Percentiles rank a stretch among this genome's conserved stretches.
phyloP scores from a whole-genome alignment of 148 eudicot genomes.

The Rhododendron ferrugineum region DNA sequence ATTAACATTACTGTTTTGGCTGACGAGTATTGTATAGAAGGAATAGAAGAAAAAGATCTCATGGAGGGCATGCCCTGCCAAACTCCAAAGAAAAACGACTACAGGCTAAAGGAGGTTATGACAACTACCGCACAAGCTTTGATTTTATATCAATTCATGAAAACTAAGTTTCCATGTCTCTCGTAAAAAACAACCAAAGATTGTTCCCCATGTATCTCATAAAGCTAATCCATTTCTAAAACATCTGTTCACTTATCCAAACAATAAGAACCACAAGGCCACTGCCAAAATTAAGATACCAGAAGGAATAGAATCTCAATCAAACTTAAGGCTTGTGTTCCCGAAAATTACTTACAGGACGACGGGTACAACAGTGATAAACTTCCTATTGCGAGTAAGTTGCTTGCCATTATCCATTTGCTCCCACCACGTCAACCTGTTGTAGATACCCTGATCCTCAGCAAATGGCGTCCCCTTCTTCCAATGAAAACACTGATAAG shows the following conservation, averaged over 20 bases:
- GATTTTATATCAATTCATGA: background rate
- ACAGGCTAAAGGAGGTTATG: background rate
- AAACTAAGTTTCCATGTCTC: background rate
- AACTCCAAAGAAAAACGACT: background rate
- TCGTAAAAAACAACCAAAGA: background rate
- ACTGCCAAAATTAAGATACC: background rate
- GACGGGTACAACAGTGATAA: slow-evolving; percentile 64
- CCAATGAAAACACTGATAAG: slow-evolving; percentile 75
- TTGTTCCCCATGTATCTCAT: background rate
- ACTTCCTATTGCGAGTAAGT: slow-evolving; percentile 72
- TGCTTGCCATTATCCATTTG: slow-evolving; percentile 71
- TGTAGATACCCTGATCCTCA: slow-evolving; percentile 81
- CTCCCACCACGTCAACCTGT: slow-evolving; percentile 87
- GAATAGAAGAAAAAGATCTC: background rate
- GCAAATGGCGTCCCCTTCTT: slow-evolving; percentile 86
- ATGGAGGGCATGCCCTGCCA: background rate
- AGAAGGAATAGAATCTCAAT: background rate
- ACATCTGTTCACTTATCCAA: background rate
- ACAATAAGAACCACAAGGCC: background rate
- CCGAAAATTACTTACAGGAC: slow-evolving; percentile 51
- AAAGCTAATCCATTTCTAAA: background rate
- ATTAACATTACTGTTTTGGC: background rate
- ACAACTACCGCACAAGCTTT: background rate
- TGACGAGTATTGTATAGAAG: background rate
- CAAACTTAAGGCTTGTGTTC: background rate